phyloP scores from a whole-genome alignment of 2,329 filamentous ascomycete genomes.

The Hortaea werneckii region DNA sequence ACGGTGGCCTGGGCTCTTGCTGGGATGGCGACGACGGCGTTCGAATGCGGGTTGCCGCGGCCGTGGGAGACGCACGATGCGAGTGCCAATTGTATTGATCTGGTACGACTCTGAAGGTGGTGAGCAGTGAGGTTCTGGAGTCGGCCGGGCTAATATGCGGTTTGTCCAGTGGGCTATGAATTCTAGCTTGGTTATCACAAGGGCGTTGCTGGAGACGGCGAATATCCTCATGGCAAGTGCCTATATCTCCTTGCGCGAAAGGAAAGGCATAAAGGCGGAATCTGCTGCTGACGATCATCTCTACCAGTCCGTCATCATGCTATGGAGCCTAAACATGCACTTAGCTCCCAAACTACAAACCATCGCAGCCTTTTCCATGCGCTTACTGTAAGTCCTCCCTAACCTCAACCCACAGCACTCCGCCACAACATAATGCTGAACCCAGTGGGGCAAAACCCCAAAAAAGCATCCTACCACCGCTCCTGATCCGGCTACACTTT shows the following conservation, averaged over 20 bases:
- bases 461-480: conserved; percentile 11
- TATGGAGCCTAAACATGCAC: conserved; percentile 19
- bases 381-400: conserved; percentile 12
- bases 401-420: neutral
- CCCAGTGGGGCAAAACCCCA: neutral
- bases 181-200: conserved; percentile 9
- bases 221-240: conserved; percentile 10
- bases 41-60: conserved; percentile 15
- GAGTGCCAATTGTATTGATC: conserved; percentile 6
- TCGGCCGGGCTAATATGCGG: too few species aligned
- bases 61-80: conserved; percentile 15
- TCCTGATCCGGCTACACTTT: conserved; percentile 10
- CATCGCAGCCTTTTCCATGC: conserved; percentile 14
- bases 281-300: too few species aligned
- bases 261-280: too few species aligned
- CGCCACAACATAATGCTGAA: neutral
- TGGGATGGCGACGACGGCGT: conserved; percentile 8
- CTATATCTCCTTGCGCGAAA: too few species aligned
- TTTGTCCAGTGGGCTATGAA: conserved; percentile 9
- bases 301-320: conserved; percentile 9
- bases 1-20: conserved; percentile 11
- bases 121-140: neutral
- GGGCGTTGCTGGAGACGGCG: conserved; percentile 13
- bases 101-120: neutral
- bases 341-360: conserved; percentile 12